A percentile compares a stretch with the other conserved stretches of the same genome.
These are phyloP conservation scores for Trichophyton benhamiae DNA, from an alignment of 2,329 filamentous ascomycete species.

Conservation along the genomic window DNA sequence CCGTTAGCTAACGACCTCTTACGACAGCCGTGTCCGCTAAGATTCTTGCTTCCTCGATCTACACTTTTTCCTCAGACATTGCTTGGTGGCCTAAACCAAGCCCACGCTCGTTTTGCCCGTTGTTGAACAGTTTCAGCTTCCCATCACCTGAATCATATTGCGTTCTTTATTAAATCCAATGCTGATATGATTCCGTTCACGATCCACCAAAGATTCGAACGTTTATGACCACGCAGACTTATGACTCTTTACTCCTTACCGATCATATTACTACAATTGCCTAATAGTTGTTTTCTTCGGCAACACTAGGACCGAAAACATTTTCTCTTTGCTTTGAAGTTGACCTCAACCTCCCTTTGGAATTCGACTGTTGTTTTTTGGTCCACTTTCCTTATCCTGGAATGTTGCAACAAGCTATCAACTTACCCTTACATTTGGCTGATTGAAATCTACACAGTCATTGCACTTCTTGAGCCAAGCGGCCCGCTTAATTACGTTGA, in stretches of 20 bases:
- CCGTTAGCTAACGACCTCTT: not conserved
- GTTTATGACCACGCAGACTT: not conserved
- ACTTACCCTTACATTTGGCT: not conserved
- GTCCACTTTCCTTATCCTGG: not conserved
- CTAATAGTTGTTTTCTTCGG: not conserved
- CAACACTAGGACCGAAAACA: not conserved
- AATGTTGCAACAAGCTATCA: not conserved
- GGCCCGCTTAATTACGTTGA: not conserved
- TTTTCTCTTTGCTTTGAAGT: not conserved
- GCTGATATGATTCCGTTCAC: not conserved
- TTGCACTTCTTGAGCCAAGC: not conserved
- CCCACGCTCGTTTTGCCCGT: slow-evolving; percentile 1
- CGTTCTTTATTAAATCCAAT: not conserved
- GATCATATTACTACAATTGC: not conserved
- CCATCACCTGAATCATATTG: not conserved
- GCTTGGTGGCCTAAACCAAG: not conserved
- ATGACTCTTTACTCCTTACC: not conserved
- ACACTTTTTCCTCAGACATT: not conserved
- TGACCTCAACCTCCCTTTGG: not conserved
- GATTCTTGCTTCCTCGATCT: not conserved
- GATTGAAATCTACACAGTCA: not conserved
- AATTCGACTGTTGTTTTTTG: not conserved
- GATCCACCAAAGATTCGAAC: not conserved
- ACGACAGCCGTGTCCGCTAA: not conserved
- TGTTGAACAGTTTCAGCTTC: not conserved